Conservation (phyloP, 352 stramenopile species). For the Pythium phragmiticola region DNA sequence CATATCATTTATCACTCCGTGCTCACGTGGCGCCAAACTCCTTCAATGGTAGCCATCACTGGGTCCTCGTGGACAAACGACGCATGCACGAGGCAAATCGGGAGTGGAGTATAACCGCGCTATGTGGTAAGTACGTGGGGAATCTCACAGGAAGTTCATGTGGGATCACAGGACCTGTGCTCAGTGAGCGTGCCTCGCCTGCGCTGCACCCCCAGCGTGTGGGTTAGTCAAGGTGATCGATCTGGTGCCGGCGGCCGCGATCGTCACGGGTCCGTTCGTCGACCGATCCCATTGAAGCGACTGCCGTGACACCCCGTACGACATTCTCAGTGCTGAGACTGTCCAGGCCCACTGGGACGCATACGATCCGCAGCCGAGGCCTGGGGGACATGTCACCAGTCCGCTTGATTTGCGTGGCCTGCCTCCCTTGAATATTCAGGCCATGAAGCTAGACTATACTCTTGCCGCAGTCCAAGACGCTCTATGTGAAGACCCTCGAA, state of each 20-base stretch:
- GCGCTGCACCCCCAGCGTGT: too few relatives aligned
- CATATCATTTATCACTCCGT: too few relatives aligned
- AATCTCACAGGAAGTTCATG: too few relatives aligned
- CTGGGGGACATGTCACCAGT: slow-evolving; percentile 8
- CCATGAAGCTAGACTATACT: slow-evolving; percentile 18
- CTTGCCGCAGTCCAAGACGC: slow-evolving; percentile 5
- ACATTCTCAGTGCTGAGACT: slow-evolving; percentile 2
- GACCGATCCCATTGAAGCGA: slow-evolving; percentile 27
- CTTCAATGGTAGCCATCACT: too few relatives aligned
- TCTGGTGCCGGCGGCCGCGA: slow-evolving; percentile 30
- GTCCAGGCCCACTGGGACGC: neutral
- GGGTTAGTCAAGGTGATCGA: too few relatives aligned
- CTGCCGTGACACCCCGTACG: slow-evolving; percentile 5
- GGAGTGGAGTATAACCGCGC: too few relatives aligned
- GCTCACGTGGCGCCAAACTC: too few relatives aligned
- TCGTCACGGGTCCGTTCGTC: slow-evolving; percentile 38
- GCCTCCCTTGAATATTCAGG: slow-evolving; percentile 21
- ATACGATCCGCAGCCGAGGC: neutral
- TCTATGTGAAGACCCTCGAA: slow-evolving; percentile 4
- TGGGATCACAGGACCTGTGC: too few relatives aligned
- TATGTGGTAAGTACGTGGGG: too few relatives aligned
- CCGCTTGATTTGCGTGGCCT: slow-evolving; percentile 11
- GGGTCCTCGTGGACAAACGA: too few relatives aligned
- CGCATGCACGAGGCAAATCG: too few relatives aligned
- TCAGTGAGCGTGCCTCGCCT: too few relatives aligned